Base-by-base conservation (phyloP, 2,329 filamentous ascomycete genomes). In the Aureobasidium namibiae region DNA sequence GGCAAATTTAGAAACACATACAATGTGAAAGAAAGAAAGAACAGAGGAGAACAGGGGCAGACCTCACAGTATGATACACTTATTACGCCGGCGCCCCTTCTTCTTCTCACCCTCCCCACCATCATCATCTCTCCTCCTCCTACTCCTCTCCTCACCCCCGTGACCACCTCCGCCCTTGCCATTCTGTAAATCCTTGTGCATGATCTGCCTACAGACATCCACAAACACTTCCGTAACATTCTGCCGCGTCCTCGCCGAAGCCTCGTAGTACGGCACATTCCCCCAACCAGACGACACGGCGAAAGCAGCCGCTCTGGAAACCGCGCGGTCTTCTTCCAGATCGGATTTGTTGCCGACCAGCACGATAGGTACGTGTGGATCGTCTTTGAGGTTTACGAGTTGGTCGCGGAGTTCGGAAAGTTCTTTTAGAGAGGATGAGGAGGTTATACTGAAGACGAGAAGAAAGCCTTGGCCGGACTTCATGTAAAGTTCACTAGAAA, bases 301-400 rank as follows among this genome's bases (percentile, higher is more conserved):
- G 69, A 95, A 95, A 5, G 89, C 91, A 66, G 86, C 86, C 62
- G 88, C 86, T 54, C 90, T 83, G 13, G 87, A 84, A 9, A 96
- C 88, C 21, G 82, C 83, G 31, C 90, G 85, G 70, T 92, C 88
- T 70, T 95, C 90, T 73, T 94, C 90, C 44, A 96, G 80, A 69
- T 96, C 90, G 61, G 87, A 88, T 74, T 95, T 95, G 79, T 95
- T 96, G 63, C 90, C 90, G 48, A 95, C 90, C 62, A 96, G 89
- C 52, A 96, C 90, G 70, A 96, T 89, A 23, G 89, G 89, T 4
- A 92, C 84, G 59, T 65, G 60, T 5, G 67, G 66, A 59, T 90
- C 87, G 73, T 92, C 89, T 75, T 95, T 95, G 75, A 95, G 92
- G 61, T 90, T 89, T 62, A 91, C 87, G 63, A 96, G 95, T 73